Evolutionary conservation across 176 grass and related monocot genomes (phyloP).

Genomic region (Ensete ventricosum): DNA sequence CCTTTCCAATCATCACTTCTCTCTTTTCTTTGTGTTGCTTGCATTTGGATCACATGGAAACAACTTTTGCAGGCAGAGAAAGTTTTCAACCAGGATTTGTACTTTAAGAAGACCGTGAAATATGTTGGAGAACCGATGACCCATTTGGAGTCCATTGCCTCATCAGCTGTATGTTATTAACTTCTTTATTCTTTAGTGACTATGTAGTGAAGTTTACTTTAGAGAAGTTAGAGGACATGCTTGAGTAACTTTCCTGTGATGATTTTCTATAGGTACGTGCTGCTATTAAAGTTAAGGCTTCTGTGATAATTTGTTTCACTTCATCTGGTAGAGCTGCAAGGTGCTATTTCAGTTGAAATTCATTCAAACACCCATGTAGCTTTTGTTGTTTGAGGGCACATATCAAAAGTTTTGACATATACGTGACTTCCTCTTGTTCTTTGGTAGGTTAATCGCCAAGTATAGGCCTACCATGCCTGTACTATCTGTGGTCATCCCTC

Average conservation of each 20-base stretch:
- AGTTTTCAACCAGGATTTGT: slow-evolving; percentile 98
- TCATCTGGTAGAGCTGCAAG: slow-evolving; percentile 97
- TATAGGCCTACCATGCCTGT: slow-evolving; percentile 99
- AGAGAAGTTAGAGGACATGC: background rate
- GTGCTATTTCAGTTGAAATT: slow-evolving; percentile 21
- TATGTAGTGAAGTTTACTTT: background rate
- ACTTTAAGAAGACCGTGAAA: slow-evolving; percentile 90
- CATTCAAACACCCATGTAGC: too few species aligned
- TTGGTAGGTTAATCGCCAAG: slow-evolving; percentile 76
- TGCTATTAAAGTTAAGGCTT: slow-evolving; percentile 97
- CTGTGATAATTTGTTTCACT: slow-evolving; percentile 91
- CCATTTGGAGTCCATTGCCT: slow-evolving; percentile 97
- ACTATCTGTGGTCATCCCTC: slow-evolving; percentile 96
- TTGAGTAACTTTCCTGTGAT: background rate
- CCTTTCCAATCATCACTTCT: background rate
- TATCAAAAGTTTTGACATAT: background rate
- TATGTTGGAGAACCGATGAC: slow-evolving; percentile 94
- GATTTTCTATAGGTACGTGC: slow-evolving; percentile 66
- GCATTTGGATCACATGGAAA: background rate
- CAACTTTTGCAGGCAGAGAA: slow-evolving; percentile 74
- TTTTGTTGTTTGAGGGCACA: background rate
- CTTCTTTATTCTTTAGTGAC: slow-evolving; percentile 9
- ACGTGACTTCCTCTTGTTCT: background rate
- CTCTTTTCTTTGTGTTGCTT: background rate
- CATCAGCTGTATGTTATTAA: slow-evolving; percentile 54